Conservation (phyloP, 202 grass and related monocot species). For the Zizania palustris region DNA sequence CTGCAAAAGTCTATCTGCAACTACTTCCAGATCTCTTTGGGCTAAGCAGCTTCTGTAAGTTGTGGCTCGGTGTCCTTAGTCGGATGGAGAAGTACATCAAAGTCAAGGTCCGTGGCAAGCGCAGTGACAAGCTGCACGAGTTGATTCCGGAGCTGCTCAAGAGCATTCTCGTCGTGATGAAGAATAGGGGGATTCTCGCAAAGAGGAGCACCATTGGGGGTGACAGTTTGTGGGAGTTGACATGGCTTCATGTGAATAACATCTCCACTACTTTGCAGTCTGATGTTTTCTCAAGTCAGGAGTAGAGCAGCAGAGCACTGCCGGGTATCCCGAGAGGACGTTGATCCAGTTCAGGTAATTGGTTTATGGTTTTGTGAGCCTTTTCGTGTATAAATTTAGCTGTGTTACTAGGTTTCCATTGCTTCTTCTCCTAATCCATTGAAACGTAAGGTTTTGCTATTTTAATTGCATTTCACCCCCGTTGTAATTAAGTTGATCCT, state of each 20-base stretch:
- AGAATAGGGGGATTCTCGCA: conserved; percentile 81
- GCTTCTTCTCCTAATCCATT: conserved; percentile 36
- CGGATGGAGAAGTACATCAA: conserved; percentile 96
- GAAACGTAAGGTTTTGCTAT: conserved; percentile 53
- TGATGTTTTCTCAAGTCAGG: conserved; percentile 77
- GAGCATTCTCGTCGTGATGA: conserved; percentile 75
- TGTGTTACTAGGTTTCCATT: conserved; percentile 31
- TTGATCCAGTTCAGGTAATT: conserved; percentile 17
- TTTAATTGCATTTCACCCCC: conserved; percentile 34
- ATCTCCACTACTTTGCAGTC: conserved; percentile 70
- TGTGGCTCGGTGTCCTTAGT: conserved; percentile 95
- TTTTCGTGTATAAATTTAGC: conserved; percentile 17
- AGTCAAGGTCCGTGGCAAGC: conserved; percentile 83
- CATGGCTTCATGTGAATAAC: conserved; percentile 96
- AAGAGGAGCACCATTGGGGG: conserved; percentile 98
- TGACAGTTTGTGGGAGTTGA: conserved; percentile 96
- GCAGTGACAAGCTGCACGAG: conserved; percentile 90
- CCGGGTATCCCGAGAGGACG: conserved; percentile 42
- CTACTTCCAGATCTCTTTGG: conserved; percentile 75
- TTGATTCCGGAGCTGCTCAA: conserved; percentile 81
- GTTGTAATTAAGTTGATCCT: conserved; percentile 31
- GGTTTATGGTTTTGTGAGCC: background rate
- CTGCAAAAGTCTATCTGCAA: conserved; percentile 77
- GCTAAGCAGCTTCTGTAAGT: conserved; percentile 96
- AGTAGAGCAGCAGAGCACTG: conserved; percentile 59